Evolutionary conservation across 208 protist genomes (phyloP).

Genomic region (Crithidia bombi): DNA sequence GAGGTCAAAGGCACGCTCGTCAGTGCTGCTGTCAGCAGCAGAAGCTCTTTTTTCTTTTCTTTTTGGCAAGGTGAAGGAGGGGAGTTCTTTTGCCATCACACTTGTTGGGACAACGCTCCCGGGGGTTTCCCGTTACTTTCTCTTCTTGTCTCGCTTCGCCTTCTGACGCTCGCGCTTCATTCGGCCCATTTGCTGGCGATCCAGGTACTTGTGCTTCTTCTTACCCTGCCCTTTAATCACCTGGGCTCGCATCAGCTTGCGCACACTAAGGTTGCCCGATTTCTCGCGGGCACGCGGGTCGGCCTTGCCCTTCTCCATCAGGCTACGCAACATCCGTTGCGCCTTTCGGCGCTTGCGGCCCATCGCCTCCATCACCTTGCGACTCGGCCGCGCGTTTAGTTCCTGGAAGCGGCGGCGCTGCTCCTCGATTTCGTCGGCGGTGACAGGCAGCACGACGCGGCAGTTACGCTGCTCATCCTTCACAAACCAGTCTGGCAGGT

Average conservation of each 20-base stretch:
- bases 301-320: slow-evolving; percentile 90
- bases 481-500: slow-evolving; percentile 93
- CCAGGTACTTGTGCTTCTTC: slow-evolving; percentile 86
- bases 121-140: not conserved
- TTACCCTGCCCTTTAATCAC: slow-evolving; percentile 76
- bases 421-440: slow-evolving; percentile 91
- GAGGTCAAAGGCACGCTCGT: too few relatives aligned
- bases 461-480: slow-evolving; percentile 92
- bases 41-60: too few relatives aligned
- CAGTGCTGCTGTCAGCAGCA: too few relatives aligned
- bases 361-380: slow-evolving; percentile 97
- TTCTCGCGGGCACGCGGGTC: slow-evolving; percentile 89
- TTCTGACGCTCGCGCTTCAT: slow-evolving; percentile 63
- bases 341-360: slow-evolving; percentile 93
- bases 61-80: not conserved
- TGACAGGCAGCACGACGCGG: slow-evolving; percentile 83
- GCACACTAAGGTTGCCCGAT: slow-evolving; percentile 71
- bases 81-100: too few relatives aligned
- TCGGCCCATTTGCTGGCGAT: slow-evolving; percentile 78
- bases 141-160: slow-evolving; percentile 35
- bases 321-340: slow-evolving; percentile 81
- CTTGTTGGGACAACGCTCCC: too few relatives aligned
- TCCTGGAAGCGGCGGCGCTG: slow-evolving; percentile 91
- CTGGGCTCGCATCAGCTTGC: slow-evolving; percentile 90
- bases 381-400: slow-evolving; percentile 95